Percentiles rank a stretch among this genome's conserved stretches.
These are phyloP conservation scores for Cardamine resedifolia DNA, from an alignment of 345 rosid species.

Conservation along the genomic window DNA sequence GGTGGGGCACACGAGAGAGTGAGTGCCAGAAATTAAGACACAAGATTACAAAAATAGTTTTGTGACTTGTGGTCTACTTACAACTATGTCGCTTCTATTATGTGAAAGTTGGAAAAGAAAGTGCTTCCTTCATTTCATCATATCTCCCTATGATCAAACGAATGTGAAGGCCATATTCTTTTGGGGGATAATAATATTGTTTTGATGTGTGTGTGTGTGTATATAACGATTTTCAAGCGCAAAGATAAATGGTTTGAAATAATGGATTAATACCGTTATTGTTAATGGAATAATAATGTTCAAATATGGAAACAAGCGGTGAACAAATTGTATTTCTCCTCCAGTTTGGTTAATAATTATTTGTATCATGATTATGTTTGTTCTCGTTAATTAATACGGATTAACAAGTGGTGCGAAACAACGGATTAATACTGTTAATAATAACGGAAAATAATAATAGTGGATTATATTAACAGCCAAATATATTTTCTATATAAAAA, in stretches of 20 bases:
- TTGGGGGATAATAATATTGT: background rate
- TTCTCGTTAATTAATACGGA: too few relatives aligned
- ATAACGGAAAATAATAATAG: too few relatives aligned
- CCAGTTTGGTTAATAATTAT: too few relatives aligned
- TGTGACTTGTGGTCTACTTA: conserved; percentile 20
- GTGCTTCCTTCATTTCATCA: conserved; percentile 5
- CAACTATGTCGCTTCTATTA: conserved; percentile 34
- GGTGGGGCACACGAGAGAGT: conserved; percentile 28
- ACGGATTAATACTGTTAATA: background rate
- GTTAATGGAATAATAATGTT: too few relatives aligned
- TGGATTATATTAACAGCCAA: background rate
- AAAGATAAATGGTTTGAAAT: background rate
- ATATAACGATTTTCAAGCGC: background rate
- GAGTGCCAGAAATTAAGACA: conserved; percentile 7
- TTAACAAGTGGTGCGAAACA: too few relatives aligned
- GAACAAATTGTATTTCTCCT: too few relatives aligned
- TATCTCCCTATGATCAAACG: conserved; percentile 17
- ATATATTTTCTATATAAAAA: background rate
- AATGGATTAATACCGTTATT: too few relatives aligned
- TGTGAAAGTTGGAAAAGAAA: background rate
- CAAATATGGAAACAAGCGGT: too few relatives aligned
- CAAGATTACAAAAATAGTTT: conserved; percentile 27
- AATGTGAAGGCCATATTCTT: conserved; percentile 5
- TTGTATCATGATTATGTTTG: too few relatives aligned
- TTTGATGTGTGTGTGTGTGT: background rate